Evolutionary conservation across 371 early-diverging fungal species (phyloP).

Genomic region (Entomophthora muscae): DNA sequence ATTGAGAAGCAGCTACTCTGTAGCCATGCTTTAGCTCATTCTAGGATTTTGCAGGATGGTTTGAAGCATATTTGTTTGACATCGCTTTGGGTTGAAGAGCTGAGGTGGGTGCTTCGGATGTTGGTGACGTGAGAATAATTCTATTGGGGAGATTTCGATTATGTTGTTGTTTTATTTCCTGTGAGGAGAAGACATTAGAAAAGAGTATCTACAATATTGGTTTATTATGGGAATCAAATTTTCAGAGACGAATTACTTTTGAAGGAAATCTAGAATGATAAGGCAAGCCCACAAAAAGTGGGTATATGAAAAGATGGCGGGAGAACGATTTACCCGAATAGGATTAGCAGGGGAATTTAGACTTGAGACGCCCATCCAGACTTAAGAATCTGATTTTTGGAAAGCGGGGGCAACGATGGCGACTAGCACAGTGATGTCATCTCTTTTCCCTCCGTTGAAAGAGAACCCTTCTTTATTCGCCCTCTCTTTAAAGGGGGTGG

Average conservation of each 20-base stretch:
- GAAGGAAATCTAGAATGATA: not conserved
- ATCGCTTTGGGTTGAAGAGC: no score
- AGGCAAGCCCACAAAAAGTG: not conserved
- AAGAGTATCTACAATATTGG: not conserved
- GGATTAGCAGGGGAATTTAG: not conserved
- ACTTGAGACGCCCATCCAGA: not conserved
- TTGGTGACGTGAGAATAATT: no score
- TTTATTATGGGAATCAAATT: not conserved
- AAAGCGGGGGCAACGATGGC: constrained; percentile 22
- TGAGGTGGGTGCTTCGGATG: no score
- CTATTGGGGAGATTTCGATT: no score
- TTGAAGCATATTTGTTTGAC: no score
- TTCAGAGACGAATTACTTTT: not conserved
- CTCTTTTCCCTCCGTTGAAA: constrained; percentile 62
- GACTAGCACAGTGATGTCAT: constrained; percentile 66
- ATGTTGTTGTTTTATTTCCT: no score
- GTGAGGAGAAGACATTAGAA: no score
- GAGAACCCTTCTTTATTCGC: constrained; percentile 58
- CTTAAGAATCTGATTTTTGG: not conserved
- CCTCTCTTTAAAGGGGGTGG: constrained; percentile 74
- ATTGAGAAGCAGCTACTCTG: no score
- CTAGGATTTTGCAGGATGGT: no score
- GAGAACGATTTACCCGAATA: not conserved
- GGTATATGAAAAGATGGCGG: not conserved
- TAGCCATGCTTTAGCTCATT: no score